Evolutionary conservation across 202 grass and related monocot species (phyloP).

Genomic region (Schoenoplectus tabernaemontani): DNA sequence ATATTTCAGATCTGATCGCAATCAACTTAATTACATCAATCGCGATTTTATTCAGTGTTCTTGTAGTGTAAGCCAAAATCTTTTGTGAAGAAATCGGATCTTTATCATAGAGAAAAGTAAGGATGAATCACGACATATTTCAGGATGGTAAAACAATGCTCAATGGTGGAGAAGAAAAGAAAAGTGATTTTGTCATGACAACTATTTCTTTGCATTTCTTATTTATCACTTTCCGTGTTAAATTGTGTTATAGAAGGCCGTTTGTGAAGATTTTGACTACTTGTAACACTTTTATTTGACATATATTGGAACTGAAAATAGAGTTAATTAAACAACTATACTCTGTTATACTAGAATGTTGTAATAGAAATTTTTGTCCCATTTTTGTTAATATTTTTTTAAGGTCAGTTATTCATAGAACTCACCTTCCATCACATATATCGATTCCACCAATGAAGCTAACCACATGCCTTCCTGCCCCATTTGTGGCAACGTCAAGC

Average conservation of each 20-base stretch:
- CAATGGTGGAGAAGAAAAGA: neutral
- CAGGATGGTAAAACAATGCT: neutral
- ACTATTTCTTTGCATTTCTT: neutral
- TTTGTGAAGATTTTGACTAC: neutral
- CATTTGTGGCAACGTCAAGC: slow-evolving; percentile 36
- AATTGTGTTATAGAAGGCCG: neutral
- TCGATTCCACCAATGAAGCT: slow-evolving; percentile 71
- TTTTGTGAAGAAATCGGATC: neutral
- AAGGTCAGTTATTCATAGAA: too few species aligned
- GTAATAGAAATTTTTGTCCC: too few species aligned
- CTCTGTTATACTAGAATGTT: neutral
- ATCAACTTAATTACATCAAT: neutral
- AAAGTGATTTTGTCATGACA: neutral
- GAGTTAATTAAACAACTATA: neutral
- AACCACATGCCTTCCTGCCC: slow-evolving; percentile 33
- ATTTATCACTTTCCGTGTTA: neutral
- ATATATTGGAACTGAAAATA: neutral
- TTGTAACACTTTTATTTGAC: neutral
- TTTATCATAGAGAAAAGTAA: neutral
- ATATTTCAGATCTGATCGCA: slow-evolving; percentile 31
- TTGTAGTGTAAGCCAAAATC: neutral
- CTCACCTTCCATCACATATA: slow-evolving; percentile 41
- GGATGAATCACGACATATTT: neutral
- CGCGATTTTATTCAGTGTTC: neutral
- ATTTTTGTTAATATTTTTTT: too few species aligned